Base-by-base conservation (phyloP, 805 yeast species). In the Zygosaccharomyces bailii region DNA sequence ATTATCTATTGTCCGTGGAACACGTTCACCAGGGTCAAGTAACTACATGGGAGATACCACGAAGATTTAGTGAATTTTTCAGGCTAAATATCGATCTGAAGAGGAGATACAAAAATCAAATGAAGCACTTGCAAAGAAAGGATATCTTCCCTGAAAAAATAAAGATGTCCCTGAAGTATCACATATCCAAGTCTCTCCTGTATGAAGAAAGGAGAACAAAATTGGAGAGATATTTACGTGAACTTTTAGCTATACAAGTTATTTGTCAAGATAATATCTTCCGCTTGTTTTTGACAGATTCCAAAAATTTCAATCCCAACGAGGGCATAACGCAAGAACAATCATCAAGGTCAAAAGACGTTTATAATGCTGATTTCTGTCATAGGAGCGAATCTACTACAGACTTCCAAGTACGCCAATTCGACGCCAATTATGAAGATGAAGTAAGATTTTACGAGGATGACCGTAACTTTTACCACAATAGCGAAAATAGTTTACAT, bases 31-130 rank as follows among this genome's bases (percentile, higher is more conserved):
- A 76, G 2, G 72, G 69, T 2, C 72, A 74, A 4, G 69, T 77
- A 2, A 87, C 90, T 0, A 84, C 87, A 0, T 91, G 97, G 97
- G 79, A 86, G 42, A 85, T 89, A n/a, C 91, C 96, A 0, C 69
- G 96, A 53, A 70, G 98, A 45, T 90, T 81, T 58, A 86, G 86
- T 54, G 96, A 91, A 58, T 90, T 90, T 61, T 80, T 73, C 63
- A 77, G 75, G 49, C 68, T 90, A 25, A 80, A 90, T 57, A 79
- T 78, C 48, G 80, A 84, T 49, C 65, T 90, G 52, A 77, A 73
- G 45, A 61, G 63, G 2, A 69, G 65, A 34, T 82, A 80, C 53
- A 43, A 44, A 8, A 74, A 80, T 0, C 69, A 65, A 36, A 80
- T 83, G 2, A 63, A 69, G 4, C 69, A 37, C 76, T 78, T 64